phyloP scores from a whole-genome alignment of 768 basidiomycete genomes.

The Tricholoma hemisulphureum region DNA sequence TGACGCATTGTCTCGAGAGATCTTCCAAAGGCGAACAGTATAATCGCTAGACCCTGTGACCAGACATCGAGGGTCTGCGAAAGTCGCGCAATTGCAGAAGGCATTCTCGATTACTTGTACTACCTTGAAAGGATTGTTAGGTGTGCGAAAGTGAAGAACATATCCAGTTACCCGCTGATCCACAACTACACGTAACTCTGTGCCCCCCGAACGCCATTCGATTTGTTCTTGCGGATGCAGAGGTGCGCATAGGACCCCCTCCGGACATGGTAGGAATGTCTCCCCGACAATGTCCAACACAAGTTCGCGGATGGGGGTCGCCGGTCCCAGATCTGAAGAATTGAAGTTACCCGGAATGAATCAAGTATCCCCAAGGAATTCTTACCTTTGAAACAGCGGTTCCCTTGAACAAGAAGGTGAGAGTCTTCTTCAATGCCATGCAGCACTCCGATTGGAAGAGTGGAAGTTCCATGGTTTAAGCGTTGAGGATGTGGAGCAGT shows the following conservation, averaged over 20 bases:
- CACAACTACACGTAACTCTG: constrained; percentile 59
- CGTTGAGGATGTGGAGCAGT: constrained; percentile 70
- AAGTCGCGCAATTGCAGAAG: constrained; percentile 69
- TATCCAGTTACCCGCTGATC: constrained; percentile 54
- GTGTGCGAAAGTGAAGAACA: background rate
- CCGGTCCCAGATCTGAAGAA: constrained; percentile 46
- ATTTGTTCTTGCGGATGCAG: constrained; percentile 64
- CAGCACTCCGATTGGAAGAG: constrained; percentile 65
- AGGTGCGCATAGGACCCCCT: constrained; percentile 57
- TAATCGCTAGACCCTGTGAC: constrained; percentile 81
- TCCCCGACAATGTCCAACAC: constrained; percentile 58
- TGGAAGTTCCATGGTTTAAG: constrained; percentile 66
- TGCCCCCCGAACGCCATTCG: constrained; percentile 59
- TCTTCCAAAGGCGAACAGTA: constrained; percentile 81
- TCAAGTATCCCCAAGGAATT: constrained; percentile 2
- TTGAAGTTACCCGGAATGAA: background rate
- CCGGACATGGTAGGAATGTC: constrained; percentile 59
- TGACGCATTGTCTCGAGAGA: constrained; percentile 39
- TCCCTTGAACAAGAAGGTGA: constrained; percentile 59
- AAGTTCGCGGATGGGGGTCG: constrained; percentile 48
- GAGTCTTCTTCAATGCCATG: constrained; percentile 87
- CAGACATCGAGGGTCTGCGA: constrained; percentile 70
- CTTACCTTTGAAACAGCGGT: constrained; percentile 55
- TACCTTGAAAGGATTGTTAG: constrained; percentile 38
- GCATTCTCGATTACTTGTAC: constrained; percentile 77